phyloP scores from a whole-genome alignment of 73 alveolate species.

The Paramecium tetraurelia region DNA sequence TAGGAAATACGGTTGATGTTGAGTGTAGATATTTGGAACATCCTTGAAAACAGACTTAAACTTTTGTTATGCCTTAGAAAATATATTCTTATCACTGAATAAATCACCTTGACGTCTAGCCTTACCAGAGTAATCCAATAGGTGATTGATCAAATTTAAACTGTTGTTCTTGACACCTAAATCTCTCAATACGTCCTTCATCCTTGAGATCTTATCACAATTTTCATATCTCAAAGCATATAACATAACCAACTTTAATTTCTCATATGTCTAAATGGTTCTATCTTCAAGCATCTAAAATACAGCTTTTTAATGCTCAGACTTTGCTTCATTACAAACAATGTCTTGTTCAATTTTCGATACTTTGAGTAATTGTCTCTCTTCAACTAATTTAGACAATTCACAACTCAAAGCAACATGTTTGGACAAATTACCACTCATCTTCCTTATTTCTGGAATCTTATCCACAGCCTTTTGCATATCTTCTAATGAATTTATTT shows the following conservation, averaged over 20 bases:
- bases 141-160: constrained; percentile 68
- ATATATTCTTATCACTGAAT: constrained; percentile 77
- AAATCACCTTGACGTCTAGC: constrained; percentile 76
- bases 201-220: constrained; percentile 70
- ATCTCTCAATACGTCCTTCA: constrained; percentile 70
- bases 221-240: constrained; percentile 87
- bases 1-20: constrained; percentile 81
- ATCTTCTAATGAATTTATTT: constrained; percentile 59
- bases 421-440: constrained; percentile 78
- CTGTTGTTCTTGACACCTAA: constrained; percentile 67
- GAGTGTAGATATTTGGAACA: constrained; percentile 85
- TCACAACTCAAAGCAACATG: constrained; percentile 91
- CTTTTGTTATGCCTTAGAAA: constrained; percentile 70
- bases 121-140: constrained; percentile 82
- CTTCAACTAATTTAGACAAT: constrained; percentile 79
- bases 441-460: constrained; percentile 54
- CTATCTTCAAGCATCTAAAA: constrained; percentile 66
- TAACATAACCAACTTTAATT: constrained; percentile 80
- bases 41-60: constrained; percentile 69
- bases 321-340: constrained; percentile 76
- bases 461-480: constrained; percentile 59
- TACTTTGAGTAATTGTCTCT: constrained; percentile 74
- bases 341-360: constrained; percentile 86
- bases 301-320: constrained; percentile 64
- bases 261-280: constrained; percentile 70